Base-by-base conservation (phyloP, 192 early-diverging fungal genomes). In the Cladochytrium replicatum region DNA sequence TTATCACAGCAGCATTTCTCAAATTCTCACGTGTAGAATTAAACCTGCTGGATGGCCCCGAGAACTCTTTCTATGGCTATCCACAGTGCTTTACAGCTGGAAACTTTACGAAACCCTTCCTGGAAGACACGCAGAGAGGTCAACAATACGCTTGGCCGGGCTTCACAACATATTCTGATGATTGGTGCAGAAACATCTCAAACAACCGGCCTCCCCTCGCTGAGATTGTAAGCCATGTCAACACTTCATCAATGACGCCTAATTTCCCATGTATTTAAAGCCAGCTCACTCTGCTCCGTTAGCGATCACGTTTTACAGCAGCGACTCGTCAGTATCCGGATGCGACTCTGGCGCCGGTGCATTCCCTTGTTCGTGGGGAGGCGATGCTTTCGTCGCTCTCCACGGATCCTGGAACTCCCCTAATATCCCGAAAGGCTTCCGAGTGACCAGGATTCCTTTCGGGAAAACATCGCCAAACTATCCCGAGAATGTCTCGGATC, bases 331-430 rank as follows among this genome's bases (percentile, higher is more conserved):
- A n/a, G n/a, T n/a, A n/a, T 29, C 19, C 34, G 60, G 26, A 1
- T 61, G 59, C 44, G 59, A 48, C 15, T 32, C 19, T 30, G 29
- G 29, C 30, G 32, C 24, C 15, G 31, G 21, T 5, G 29, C 55
- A 2, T 57, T 48, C 24, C 59, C 59, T 7, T 61, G 59, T 27
- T 23, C 13, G 39, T 9, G 21, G 5, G 40, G 37, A 3, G 52
- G 59, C 28, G 43, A 48, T 27, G 27, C 46, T n/a, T 46, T 55
- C 54, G 31, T 64, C 28, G 42, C 67, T 5, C 61, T 69, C 21
- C 57, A 54, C 41, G 67, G 67, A 7, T 65, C 61, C 19, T 64
- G 67, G 61, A 64, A 69, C n/a, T n/a, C n/a, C 44, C 61, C 61
- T 9, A 50, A 57, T 30, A 34, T 57, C 21, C 67, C 67, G 3